Evolutionary conservation across 805 yeast genomes (phyloP).

Genomic region (Candida arabinofermentans): DNA sequence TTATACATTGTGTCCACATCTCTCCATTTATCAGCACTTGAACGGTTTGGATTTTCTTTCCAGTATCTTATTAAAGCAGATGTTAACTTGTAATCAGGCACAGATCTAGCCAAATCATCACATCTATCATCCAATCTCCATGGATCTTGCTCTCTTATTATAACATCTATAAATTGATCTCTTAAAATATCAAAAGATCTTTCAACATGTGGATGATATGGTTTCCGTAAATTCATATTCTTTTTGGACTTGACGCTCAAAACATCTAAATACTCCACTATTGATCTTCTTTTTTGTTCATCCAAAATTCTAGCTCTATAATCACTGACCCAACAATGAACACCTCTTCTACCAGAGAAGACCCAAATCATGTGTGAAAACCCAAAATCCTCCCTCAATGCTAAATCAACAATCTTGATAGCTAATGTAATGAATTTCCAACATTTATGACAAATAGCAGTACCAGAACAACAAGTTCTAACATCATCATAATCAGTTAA

Average conservation of each 20-base stretch:
- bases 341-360: slow-evolving; percentile 97
- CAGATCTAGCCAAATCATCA: slow-evolving; percentile 53
- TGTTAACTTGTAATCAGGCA: slow-evolving; percentile 58
- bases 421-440: slow-evolving; percentile 93
- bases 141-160: slow-evolving; percentile 82
- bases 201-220: slow-evolving; percentile 84
- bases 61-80: slow-evolving; percentile 55
- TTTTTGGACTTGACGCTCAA: slow-evolving; percentile 50
- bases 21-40: slow-evolving; percentile 70
- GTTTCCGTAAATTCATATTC: slow-evolving; percentile 56
- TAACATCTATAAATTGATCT: slow-evolving; percentile 56
- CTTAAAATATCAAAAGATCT: slow-evolving; percentile 69
- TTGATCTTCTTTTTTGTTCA: slow-evolving; percentile 70
- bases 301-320: slow-evolving; percentile 68
- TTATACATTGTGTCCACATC: slow-evolving; percentile 58
- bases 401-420: slow-evolving; percentile 63
- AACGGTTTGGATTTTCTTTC: slow-evolving; percentile 48
- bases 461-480: slow-evolving; percentile 89
- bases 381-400: slow-evolving; percentile 85
- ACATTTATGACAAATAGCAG: slow-evolving; percentile 81
- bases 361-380: slow-evolving; percentile 88
- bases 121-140: slow-evolving; percentile 60
- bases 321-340: slow-evolving; percentile 98
- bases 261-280: slow-evolving; percentile 81
- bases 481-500: slow-evolving; percentile 93